A percentile compares a stretch with the other conserved stretches of the same genome.
These are phyloP conservation scores for Phytophthora pluvialis DNA, from an alignment of 352 stramenopile genomes.

Conservation along the genomic window DNA sequence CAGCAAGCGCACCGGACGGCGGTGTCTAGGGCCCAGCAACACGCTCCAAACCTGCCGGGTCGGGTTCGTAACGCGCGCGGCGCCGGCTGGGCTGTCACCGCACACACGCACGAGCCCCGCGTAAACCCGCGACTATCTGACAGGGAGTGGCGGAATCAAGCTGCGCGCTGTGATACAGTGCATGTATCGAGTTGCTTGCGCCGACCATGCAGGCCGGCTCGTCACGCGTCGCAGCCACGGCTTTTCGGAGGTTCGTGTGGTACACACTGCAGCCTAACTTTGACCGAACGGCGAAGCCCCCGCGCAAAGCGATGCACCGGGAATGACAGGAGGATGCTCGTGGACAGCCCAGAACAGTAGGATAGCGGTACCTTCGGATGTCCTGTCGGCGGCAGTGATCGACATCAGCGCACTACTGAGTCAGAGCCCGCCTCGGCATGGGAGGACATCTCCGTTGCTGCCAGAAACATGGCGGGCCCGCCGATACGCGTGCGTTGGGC, in stretches of 20 bases:
- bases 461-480: slow-evolving; percentile 5
- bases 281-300: not conserved
- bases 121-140: slow-evolving; percentile 23
- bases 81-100: slow-evolving; percentile 3
- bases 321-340: slow-evolving; percentile 1
- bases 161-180: not conserved
- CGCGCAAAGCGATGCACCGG: slow-evolving; percentile 1
- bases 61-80: slow-evolving; percentile 3
- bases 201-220: too few species aligned
- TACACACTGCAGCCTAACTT: not conserved
- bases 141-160: slow-evolving; percentile 15
- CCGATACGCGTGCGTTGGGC: not conserved
- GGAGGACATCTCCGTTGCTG: too few species aligned
- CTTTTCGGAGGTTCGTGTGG: slow-evolving; percentile 2
- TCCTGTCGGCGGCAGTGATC: too few species aligned
- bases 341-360: not conserved
- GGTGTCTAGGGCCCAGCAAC: not conserved
- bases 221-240: slow-evolving; percentile 13
- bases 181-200: not conserved
- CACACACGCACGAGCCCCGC: slow-evolving; percentile 1
- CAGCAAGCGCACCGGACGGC: not conserved
- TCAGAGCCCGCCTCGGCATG: too few species aligned
- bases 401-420: not conserved
- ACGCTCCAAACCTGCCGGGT: too few species aligned
- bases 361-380: slow-evolving; percentile 7